Evolutionary conservation across 2,329 filamentous ascomycete genomes (phyloP), one percentile per base, ranked within the genome.

Genomic region (Paecilomyces sp.): DNA sequence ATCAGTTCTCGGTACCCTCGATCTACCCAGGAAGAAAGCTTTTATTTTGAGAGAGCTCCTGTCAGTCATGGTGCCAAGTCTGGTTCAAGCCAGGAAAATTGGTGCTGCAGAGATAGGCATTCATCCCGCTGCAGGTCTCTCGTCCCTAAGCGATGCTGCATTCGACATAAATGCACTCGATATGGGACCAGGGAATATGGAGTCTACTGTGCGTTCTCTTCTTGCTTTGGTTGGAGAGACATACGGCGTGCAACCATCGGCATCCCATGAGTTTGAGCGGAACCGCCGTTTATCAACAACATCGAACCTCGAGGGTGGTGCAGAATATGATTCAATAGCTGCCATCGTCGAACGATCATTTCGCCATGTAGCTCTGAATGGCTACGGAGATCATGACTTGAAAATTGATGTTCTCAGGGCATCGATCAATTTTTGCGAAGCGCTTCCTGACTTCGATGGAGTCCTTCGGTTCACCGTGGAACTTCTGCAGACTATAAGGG

Each of bases 21-120:
- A 90, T 1, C 84, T 93, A 61, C 86, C 92, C 61, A 85, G 94
- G 60, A 97, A 97, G 76, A 96, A 95, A 74, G 92, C 90, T 3
- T 89, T 97, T 77, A 86, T 97, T 0, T 83, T 96, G 67, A 88
- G 90, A 66, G 92, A 97, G 69, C 82, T 97, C 56, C 83, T 99
- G 8, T 88, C 87, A 3, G 87, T 92, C 15, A 81, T 97, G 50
- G 90, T 95, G 57, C 88, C 88, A 34, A 92, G 90, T 2, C 81
- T 99, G 8, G 88, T 96, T 3, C 91, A 97, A 74, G 94, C 94
- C 15, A 85, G 94, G 47, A 97, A 95, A 54, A 84, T 93, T 55
- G 93, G 93, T 33, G 94, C 94, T 50, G 92, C 94, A n/a, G 94
- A 97, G 70, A 90, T 94, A 68, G 94, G 93, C 3, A 91, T 99